These are phyloP conservation scores for Protostelium mycophagum DNA, from an alignment of 78 protist genomes.

Conservation along the genomic window DNA sequence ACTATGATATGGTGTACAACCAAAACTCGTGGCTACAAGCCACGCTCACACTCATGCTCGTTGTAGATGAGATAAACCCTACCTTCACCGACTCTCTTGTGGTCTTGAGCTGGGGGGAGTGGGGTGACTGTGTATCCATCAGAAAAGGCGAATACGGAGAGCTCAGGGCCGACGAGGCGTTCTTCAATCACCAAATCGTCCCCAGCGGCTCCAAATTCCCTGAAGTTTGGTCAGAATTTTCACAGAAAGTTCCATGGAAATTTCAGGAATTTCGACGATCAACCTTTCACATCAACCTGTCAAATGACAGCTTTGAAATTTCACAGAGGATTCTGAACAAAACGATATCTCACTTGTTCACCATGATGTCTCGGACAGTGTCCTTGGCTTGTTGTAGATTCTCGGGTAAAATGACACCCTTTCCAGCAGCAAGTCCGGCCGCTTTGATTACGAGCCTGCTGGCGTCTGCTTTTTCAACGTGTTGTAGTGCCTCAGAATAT, in stretches of 20 bases:
- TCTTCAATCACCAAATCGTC: conserved; percentile 77
- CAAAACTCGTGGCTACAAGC: too few species aligned
- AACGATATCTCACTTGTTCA: conserved; percentile 6
- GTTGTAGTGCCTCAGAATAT: conserved; percentile 28
- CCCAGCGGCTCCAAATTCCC: conserved; percentile 57
- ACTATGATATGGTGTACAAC: too few species aligned
- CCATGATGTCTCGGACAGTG: conserved; percentile 42
- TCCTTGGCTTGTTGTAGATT: conserved; percentile 51
- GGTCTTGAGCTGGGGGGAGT: conserved; percentile 79
- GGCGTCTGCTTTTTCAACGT: conserved; percentile 19
- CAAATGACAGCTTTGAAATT: too few species aligned
- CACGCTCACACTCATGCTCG: too few species aligned
- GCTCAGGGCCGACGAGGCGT: conserved; percentile 68
- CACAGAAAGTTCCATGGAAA: too few species aligned
- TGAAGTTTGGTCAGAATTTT: too few species aligned
- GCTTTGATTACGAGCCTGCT: conserved; percentile 52
- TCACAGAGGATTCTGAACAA: too few species aligned
- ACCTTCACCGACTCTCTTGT: conserved; percentile 72
- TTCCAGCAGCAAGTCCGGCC: conserved; percentile 85
- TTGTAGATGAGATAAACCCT: too few species aligned
- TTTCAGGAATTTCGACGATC: too few species aligned
- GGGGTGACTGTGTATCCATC: conserved; percentile 58
- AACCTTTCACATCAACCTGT: too few species aligned
- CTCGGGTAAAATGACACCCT: conserved; percentile 80
- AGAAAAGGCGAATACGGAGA: conserved; percentile 70